Base-by-base conservation (phyloP, 2,329 filamentous ascomycete species). In the Akanthomyces dipterigenus region DNA sequence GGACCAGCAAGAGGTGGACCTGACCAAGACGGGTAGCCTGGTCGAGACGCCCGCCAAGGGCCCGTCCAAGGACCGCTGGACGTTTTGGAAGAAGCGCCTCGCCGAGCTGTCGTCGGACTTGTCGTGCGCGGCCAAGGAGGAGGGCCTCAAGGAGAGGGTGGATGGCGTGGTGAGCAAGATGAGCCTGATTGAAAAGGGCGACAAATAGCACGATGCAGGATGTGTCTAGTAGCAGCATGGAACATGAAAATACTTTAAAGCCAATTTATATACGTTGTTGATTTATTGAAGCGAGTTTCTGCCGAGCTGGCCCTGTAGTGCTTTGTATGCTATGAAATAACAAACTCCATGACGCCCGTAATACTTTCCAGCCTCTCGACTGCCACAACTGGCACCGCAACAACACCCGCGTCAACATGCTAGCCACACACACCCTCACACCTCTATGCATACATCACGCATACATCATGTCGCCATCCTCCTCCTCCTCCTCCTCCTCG, bases 401-500 rank as follows among this genome's bases (percentile, higher is more conserved):
- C 49, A 38, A 28, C 42, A 22, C 40, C 31, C n/a, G 43, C 22
- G 40, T 24, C n/a, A 36, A 22, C 14, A 36, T 26, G 7, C n/a
- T n/a, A n/a, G n/a, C n/a, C n/a, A n/a, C n/a, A n/a, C n/a, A 16
- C 36, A 12, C 40, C 16, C 48, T 18, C 16, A n/a, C 36, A n/a
- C 36, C 58, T 36, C 68, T 62, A 76, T 36, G 73, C 73, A 61
- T 76, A 76, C 70, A 76, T 75, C 74, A 76, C 36, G 73, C 73
- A 61, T 76, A 76, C 70, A 76, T 75, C 74, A 75, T 76, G 43
- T 85, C 82, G 36, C 82, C 79, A 48, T 78, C 74, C 45, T 83
- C 80, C 11, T 34, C 31, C 45, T 83, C 80, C 11, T 34, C 31
- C 24, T 84, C 81, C 20, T 83, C 80, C 0, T 76, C 76, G 2